Base-by-base conservation (phyloP, 345 rosid genomes). In the Corymbia maculata region DNA sequence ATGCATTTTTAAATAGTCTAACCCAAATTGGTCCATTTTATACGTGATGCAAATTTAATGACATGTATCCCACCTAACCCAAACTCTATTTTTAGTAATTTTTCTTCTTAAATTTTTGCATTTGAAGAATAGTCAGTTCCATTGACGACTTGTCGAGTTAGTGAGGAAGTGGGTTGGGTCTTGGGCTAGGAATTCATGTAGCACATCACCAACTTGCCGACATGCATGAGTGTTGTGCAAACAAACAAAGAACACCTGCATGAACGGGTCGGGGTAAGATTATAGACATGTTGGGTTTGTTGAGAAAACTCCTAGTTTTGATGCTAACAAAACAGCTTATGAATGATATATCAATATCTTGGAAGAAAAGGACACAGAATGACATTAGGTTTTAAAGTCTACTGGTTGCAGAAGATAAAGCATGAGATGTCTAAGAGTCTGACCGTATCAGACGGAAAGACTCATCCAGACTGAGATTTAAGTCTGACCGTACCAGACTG, bases 41-140 rank as follows among this genome's bases (percentile, higher is more conserved):
- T 6, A 13, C 0, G 0, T 9, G 13, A 64, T 2, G 16, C 0
- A 6, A 64, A 0, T 64, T 64, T 64, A 13, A 8, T 0, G 0
- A 64, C 6, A 2, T 0, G n/a, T 64, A n/a, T 6, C 36, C 1
- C 0, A 64, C 42, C 0, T 30, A 8, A n/a, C 0, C 0, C 19
- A n/a, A 30, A 32, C 42, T n/a, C 70, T 5, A n/a, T 13, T 64
- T 28, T n/a, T n/a, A 1, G 9, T 64, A 14, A n/a, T 6, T 64
- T 61, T 64, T 64, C 21, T 30, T 0, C 79, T n/a, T 14, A 66
- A 66, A 66, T 66, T 66, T 16, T 66, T 66, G 79, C 21, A 19
- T n/a, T 66, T n/a, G 3, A 66, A n/a, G 2, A 66, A n/a, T 30
- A 30, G 21, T 32, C 2, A 2, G 7, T 66, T 66, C 1, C 79